Evolutionary conservation across 2,329 filamentous ascomycete species (phyloP).

Genomic region (Neonectria hederae): DNA sequence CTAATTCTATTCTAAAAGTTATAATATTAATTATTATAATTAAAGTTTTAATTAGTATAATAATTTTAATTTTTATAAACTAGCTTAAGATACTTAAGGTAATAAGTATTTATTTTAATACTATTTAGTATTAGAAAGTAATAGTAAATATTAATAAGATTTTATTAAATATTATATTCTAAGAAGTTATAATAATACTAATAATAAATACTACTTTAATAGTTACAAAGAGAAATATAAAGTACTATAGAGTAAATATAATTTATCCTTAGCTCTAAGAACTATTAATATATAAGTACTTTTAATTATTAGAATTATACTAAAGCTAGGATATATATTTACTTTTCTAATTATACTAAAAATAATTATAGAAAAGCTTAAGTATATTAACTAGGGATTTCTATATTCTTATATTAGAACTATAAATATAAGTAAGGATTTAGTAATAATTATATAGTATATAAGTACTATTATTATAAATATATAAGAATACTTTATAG

Average conservation of each 20-base stretch:
- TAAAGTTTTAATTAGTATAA: not conserved
- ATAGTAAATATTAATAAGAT: not conserved
- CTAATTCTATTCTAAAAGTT: not conserved
- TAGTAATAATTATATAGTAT: not conserved
- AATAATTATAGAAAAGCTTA: not conserved
- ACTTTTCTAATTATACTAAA: slow-evolving; percentile 1
- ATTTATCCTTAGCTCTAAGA: not conserved
- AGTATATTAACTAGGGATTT: not conserved
- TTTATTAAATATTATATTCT: not conserved
- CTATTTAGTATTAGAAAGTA: not conserved
- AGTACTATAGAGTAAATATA: not conserved
- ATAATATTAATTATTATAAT: not conserved
- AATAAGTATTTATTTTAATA: not conserved
- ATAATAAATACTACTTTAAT: not conserved
- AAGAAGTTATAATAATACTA: not conserved
- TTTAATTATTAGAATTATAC: not conserved
- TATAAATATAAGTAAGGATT: not conserved
- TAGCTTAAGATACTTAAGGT: not conserved
- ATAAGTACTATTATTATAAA: too few relatives aligned
- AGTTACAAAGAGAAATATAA: not conserved
- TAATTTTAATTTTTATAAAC: not conserved
- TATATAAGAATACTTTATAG: too few relatives aligned
- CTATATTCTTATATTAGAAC: not conserved
- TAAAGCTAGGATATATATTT: not conserved
- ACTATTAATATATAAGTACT: not conserved